Percentiles rank a stretch among this genome's conserved stretches.
These are phyloP conservation scores for Hanseniaspora gamundiae DNA, from an alignment of 1,139 yeast species.

Conservation along the genomic window DNA sequence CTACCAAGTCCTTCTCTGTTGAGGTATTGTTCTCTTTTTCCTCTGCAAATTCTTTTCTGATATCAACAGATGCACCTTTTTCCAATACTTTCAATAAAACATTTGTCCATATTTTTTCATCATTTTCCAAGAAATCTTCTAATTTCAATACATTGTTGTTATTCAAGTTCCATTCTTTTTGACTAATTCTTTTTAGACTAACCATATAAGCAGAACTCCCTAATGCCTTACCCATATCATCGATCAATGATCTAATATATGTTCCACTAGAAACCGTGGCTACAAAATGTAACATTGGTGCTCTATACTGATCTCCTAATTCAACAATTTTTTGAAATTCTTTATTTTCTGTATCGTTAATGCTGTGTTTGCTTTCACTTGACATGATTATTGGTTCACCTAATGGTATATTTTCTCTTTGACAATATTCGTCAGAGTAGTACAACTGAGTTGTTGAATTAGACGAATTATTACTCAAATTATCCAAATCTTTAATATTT, in stretches of 20 bases:
- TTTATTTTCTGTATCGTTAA: constrained; percentile 15
- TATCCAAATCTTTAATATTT: constrained; percentile 39
- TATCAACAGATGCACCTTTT: constrained; percentile 27
- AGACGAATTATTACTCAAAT: constrained; percentile 45
- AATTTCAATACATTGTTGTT: constrained; percentile 53
- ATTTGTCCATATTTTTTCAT: constrained; percentile 48
- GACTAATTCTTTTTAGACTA: constrained; percentile 57
- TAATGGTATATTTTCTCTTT: constrained; percentile 25
- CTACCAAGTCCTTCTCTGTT: background rate
- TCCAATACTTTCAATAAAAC: constrained; percentile 42
- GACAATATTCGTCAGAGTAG: constrained; percentile 44
- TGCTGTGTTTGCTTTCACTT: constrained; percentile 24
- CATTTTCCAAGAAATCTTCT: constrained; percentile 49
- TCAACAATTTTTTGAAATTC: constrained; percentile 20
- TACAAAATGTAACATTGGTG: constrained; percentile 45
- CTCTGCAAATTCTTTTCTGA: constrained; percentile 12
- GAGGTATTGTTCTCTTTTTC: background rate
- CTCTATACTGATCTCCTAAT: constrained; percentile 27
- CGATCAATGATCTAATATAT: constrained; percentile 77
- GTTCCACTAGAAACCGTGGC: constrained; percentile 91
- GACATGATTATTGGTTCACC: constrained; percentile 14
- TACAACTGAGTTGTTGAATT: constrained; percentile 24
- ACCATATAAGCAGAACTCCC: constrained; percentile 87
- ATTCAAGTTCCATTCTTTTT: constrained; percentile 72
- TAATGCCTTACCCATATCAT: constrained; percentile 78